phyloP scores from a whole-genome alignment of 306 rosid species.

The Cucurbita maxima region DNA sequence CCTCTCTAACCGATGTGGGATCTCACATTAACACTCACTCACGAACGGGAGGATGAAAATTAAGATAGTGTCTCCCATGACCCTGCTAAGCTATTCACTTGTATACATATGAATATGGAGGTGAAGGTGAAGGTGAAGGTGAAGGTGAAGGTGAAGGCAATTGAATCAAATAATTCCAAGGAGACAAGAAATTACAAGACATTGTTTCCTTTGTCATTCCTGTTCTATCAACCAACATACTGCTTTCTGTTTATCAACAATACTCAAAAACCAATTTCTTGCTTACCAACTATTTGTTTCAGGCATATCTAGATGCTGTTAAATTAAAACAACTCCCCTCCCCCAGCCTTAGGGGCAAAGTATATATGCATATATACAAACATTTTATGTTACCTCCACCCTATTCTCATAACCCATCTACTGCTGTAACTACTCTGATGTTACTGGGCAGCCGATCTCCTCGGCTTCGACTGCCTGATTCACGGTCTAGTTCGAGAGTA shows the following conservation, averaged over 20 bases:
- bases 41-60: no score
- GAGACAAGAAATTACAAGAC: neutral
- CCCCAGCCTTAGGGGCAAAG: neutral
- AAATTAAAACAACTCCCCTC: neutral
- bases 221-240: neutral
- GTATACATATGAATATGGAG: neutral
- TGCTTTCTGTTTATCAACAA: neutral
- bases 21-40: no score
- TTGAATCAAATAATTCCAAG: neutral
- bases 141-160: neutral
- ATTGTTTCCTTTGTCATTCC: neutral
- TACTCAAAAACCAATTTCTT: neutral
- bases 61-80: neutral
- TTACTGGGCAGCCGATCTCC: constrained; percentile 47
- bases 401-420: constrained; percentile 10
- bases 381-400: neutral
- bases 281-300: neutral
- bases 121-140: neutral
- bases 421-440: constrained; percentile 36
- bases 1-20: no score
- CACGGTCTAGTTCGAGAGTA: constrained; percentile 53
- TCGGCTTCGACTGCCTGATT: constrained; percentile 21
- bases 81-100: neutral
- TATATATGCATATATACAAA: constrained; percentile 3
- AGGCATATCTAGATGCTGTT: neutral